Conservation (phyloP, 805 yeast species). For the Saturnispora dispora region DNA sequence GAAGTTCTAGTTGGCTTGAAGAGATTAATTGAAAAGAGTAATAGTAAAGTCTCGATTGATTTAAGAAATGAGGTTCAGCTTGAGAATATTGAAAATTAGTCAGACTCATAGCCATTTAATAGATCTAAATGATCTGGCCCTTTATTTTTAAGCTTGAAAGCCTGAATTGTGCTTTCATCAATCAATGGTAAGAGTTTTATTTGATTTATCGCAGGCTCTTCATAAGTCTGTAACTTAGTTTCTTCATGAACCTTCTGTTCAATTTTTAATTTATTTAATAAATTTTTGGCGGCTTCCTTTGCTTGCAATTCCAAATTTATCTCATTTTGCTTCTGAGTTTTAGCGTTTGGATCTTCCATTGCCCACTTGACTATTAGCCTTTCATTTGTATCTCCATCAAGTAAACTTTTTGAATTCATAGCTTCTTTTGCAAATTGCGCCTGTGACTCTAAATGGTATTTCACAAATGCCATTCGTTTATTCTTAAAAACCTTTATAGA, state of each 20-base stretch:
- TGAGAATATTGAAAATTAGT: conserved; percentile 19
- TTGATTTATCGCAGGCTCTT: background rate
- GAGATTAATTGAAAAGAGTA: conserved; percentile 36
- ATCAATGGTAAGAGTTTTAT: background rate
- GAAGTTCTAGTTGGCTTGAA: conserved; percentile 43
- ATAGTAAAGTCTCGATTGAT: conserved; percentile 2
- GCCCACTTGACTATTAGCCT: conserved; percentile 79
- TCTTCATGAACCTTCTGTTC: background rate
- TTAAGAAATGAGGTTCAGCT: background rate
- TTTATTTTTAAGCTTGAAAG: background rate
- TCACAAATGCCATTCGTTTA: conserved; percentile 66
- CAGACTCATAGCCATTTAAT: conserved; percentile 33
- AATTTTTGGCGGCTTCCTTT: conserved; percentile 40
- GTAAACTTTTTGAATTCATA: conserved; percentile 40
- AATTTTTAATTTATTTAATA: conserved; percentile 27
- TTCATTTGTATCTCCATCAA: conserved; percentile 37
- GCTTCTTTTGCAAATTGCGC: conserved; percentile 97
- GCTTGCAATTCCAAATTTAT: conserved; percentile 26
- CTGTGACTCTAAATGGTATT: conserved; percentile 53
- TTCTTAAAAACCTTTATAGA: conserved; percentile 44
- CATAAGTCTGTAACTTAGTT: background rate
- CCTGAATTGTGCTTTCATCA: background rate
- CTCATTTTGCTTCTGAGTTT: conserved; percentile 18
- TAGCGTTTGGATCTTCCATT: conserved; percentile 34
- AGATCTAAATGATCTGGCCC: conserved; percentile 5